A percentile compares a stretch with the other conserved stretches of the same genome.
Conservation (phyloP, 139 green algal species). For the Gonium pectorale region DNA sequence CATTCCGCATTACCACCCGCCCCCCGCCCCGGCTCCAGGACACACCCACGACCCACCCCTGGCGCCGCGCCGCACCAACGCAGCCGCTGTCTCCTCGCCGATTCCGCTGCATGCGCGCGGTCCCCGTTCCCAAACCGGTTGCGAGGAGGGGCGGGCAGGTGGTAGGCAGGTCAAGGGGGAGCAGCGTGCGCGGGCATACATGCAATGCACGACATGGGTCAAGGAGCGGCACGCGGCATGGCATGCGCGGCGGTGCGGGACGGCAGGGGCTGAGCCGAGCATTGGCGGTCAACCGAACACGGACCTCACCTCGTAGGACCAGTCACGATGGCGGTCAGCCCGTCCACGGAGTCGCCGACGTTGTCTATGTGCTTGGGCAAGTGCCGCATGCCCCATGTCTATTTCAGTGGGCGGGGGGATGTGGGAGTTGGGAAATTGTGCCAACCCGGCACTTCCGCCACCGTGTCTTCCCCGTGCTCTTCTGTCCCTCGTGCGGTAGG, state of each 20-base stretch:
- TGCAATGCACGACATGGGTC: too few relatives aligned
- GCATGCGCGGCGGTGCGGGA: too few relatives aligned
- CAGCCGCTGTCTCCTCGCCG: conserved; percentile 75
- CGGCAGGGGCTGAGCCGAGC: too few relatives aligned
- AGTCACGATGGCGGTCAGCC: conserved; percentile 78
- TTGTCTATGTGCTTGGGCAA: conserved; percentile 61
- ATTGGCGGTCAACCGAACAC: too few relatives aligned
- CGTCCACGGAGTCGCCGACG: conserved; percentile 65
- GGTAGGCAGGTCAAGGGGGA: too few relatives aligned
- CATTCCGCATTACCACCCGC: not conserved
- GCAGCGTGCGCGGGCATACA: too few relatives aligned
- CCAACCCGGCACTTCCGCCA: too few relatives aligned
- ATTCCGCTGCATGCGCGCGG: conserved; percentile 89
- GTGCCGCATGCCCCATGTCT: conserved; percentile 66
- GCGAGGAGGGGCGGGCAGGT: too few relatives aligned
- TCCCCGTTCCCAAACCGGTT: not conserved
- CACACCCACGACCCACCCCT: conserved; percentile 57
- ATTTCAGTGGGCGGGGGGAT: not conserved
- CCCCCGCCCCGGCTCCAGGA: not conserved
- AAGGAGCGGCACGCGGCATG: too few relatives aligned
- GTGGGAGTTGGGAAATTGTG: not conserved
- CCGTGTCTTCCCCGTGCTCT: too few relatives aligned
- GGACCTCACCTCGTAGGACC: conserved; percentile 82
- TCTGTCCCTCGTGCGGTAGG: too few relatives aligned
- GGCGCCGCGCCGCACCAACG: conserved; percentile 66